These are phyloP conservation scores for Candida sonorensis DNA, from an alignment of 805 yeast species.

Conservation along the genomic window DNA sequence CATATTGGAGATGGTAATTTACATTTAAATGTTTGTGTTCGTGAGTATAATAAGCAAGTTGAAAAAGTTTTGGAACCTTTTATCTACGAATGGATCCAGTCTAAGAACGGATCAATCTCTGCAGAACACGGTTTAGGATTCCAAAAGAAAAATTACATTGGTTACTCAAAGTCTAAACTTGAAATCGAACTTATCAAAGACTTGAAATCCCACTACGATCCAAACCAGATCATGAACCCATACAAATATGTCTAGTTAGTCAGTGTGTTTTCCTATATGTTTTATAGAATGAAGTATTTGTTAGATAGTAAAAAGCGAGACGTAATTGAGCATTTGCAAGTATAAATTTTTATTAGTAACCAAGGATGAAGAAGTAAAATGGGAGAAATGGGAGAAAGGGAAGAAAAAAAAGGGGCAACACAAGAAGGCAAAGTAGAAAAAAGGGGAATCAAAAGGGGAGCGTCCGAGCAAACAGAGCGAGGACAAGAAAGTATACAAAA, in stretches of 20 bases:
- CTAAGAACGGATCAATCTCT: slow-evolving; percentile 76
- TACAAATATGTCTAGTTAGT: slow-evolving; percentile 54
- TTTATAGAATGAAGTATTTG: too few relatives aligned
- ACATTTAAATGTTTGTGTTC: slow-evolving; percentile 87
- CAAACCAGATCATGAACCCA: slow-evolving; percentile 88
- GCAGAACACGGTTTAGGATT: slow-evolving; percentile 98
- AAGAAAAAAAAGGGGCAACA: neutral
- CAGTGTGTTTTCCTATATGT: neutral
- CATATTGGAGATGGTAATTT: slow-evolving; percentile 97
- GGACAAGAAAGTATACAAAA: too few relatives aligned
- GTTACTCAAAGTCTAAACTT: slow-evolving; percentile 69
- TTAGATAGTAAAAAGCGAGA: too few relatives aligned
- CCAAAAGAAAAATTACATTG: slow-evolving; percentile 87
- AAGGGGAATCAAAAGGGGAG: too few relatives aligned
- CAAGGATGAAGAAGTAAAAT: too few relatives aligned
- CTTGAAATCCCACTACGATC: slow-evolving; percentile 79
- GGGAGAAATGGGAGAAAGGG: neutral
- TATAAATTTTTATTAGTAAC: too few relatives aligned
- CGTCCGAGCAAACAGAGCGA: too few relatives aligned
- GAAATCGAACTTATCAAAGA: slow-evolving; percentile 73
- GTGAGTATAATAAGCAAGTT: slow-evolving; percentile 71
- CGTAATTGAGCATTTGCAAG: too few relatives aligned
- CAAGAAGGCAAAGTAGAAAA: too few relatives aligned
- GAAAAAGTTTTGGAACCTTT: slow-evolving; percentile 87
- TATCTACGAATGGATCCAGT: slow-evolving; percentile 83